Evolutionary conservation across 108 stramenopile genomes (phyloP).

Genomic region (Thalassiosira profunda): DNA sequence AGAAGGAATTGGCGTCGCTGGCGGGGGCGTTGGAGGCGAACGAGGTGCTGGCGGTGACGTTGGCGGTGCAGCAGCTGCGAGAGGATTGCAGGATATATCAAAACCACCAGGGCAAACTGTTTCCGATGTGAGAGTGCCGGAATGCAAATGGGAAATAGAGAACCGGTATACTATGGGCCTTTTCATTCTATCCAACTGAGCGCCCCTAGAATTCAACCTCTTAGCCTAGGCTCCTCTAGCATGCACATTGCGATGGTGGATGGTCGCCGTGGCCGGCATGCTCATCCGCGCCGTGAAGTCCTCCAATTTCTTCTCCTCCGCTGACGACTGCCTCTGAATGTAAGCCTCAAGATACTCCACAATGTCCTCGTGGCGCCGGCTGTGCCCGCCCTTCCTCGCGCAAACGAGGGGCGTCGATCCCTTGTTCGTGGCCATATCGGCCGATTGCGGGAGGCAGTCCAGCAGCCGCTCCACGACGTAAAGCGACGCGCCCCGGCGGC

Average conservation of each 20-base stretch:
- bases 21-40: conserved; percentile 28
- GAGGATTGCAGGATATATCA: conserved; percentile 35
- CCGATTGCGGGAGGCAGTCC: conserved; percentile 14
- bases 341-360: conserved; percentile 16
- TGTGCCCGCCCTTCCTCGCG: conserved; percentile 24
- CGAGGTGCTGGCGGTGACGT: conserved; percentile 36
- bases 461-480: conserved; percentile 9
- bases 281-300: not conserved
- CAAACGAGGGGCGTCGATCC: conserved; percentile 65
- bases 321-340: conserved; percentile 1
- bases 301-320: conserved; percentile 1
- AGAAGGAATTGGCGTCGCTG: conserved; percentile 26
- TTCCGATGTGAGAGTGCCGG: conserved; percentile 35
- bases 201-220: not conserved
- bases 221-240: conserved; percentile 1
- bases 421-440: conserved; percentile 61
- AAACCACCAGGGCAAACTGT: conserved; percentile 41
- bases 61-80: conserved; percentile 38
- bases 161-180: not conserved
- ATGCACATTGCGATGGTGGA: conserved; percentile 1
- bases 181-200: not conserved
- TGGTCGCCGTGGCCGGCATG: not conserved
- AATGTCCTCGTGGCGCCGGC: conserved; percentile 17
- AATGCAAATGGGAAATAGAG: not conserved
- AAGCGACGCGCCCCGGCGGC: conserved; percentile 14